Percentiles rank a stretch among this genome's conserved stretches.
phyloP scores from a whole-genome alignment of 805 yeast genomes.

The Monosporozyma solicola region DNA sequence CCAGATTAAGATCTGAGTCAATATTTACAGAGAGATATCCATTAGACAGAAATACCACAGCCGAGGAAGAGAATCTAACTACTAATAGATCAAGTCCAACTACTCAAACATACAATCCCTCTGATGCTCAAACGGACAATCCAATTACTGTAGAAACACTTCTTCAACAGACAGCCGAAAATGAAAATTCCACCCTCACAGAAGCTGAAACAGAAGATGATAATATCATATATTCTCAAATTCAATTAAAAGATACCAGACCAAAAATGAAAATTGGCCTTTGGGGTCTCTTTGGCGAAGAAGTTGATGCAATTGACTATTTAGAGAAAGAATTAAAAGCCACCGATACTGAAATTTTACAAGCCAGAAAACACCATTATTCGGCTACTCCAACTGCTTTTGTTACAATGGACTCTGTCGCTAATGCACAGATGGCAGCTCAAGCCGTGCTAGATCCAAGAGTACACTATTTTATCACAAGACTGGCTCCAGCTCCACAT shows the following conservation, averaged over 20 bases:
- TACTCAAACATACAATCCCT: neutral
- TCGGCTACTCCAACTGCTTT: conserved; percentile 87
- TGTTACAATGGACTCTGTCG: conserved; percentile 89
- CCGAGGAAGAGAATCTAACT: neutral
- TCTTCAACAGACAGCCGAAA: neutral
- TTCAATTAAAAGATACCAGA: conserved; percentile 33
- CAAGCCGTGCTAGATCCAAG: conserved; percentile 91
- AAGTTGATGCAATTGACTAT: conserved; percentile 75
- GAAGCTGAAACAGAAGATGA: conserved; percentile 9
- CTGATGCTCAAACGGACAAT: conserved; percentile 1
- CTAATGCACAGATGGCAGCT: conserved; percentile 93
- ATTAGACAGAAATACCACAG: conserved; percentile 7
- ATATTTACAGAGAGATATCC: conserved; percentile 19
- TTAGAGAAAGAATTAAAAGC: conserved; percentile 58
- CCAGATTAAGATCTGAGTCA: conserved; percentile 16
- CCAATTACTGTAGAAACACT: conserved; percentile 3
- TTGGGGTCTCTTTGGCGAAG: conserved; percentile 54
- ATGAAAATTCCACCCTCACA: neutral
- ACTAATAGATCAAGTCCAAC: neutral
- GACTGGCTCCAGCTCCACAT: conserved; percentile 91
- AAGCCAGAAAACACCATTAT: conserved; percentile 59
- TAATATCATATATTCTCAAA: conserved; percentile 19
- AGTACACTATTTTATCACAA: conserved; percentile 71
- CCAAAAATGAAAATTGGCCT: conserved; percentile 57
- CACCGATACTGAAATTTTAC: conserved; percentile 59